Percentiles rank a stretch among this genome's conserved stretches.
Conservation (phyloP, 768 basidiomycete genomes). For the Leccinum rimulosum region DNA sequence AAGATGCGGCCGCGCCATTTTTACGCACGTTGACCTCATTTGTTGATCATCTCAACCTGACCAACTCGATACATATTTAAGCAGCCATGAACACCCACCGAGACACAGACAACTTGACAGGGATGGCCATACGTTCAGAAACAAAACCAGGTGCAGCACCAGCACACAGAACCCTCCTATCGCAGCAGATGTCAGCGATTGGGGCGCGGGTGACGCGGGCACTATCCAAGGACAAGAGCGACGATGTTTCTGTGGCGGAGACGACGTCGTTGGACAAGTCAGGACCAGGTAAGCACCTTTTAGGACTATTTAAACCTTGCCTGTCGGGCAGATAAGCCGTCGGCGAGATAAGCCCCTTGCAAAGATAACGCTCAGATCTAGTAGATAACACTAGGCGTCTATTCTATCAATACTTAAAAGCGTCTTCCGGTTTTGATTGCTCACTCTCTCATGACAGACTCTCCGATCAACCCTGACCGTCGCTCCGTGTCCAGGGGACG, state of each 20-base stretch:
- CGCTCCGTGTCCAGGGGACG: slow-evolving; percentile 60
- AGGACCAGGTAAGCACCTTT: slow-evolving; percentile 10
- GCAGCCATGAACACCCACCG: neutral
- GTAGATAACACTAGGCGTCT: slow-evolving; percentile 16
- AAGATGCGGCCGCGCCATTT: slow-evolving; percentile 7
- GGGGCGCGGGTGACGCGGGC: slow-evolving; percentile 16
- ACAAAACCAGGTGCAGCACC: slow-evolving; percentile 3
- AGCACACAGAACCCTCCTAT: slow-evolving; percentile 9
- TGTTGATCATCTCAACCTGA: neutral
- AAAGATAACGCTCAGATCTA: slow-evolving; percentile 11
- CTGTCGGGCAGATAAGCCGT: slow-evolving; percentile 15
- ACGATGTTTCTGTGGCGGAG: slow-evolving; percentile 2
- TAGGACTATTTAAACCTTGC: slow-evolving; percentile 2
- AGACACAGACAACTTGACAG: neutral
- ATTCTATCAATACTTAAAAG: neutral
- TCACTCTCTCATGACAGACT: slow-evolving; percentile 26
- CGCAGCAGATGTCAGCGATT: slow-evolving; percentile 20
- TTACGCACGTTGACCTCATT: slow-evolving; percentile 16
- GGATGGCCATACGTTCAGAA: slow-evolving; percentile 9
- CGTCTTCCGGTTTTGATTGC: neutral
- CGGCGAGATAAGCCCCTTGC: slow-evolving; percentile 16
- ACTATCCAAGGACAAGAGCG: slow-evolving; percentile 11
- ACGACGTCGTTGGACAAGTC: slow-evolving; percentile 13
- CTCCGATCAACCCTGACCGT: slow-evolving; percentile 20
- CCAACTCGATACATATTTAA: slow-evolving; percentile 10